Evolutionary conservation across 495 filamentous ascomycete genomes (phyloP), one percentile per base, ranked within the genome.

Genomic region (Alectoria sarmentosa): DNA sequence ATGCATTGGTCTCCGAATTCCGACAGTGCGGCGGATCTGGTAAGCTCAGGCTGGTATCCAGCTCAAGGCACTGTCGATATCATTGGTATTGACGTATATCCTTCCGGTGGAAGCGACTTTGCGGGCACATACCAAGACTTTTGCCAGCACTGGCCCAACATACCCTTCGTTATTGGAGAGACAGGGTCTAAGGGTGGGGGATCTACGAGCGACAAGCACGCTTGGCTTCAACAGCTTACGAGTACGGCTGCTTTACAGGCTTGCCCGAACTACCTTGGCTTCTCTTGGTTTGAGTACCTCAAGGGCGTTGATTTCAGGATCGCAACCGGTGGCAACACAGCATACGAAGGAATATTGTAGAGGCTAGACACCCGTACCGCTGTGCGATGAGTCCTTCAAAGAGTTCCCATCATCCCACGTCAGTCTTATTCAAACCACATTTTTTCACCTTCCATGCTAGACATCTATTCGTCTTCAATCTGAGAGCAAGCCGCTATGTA

Each of bases 271-370:
- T 67, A 67, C 62, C 19, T 67, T 23, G 68, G 68, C 21, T 70
- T 70, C 19, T 65, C 62, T 10, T 70, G 65, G 65, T 67, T 70
- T 41, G 68, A 69, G 42, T 69, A 69, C 54, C n/a, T 63, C 19
- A 69, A 69, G 58, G 68, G 58, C 7, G 48, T 32, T 10, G 65
- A 69, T 26, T 69, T 62, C 44, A 67, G 65, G n/a, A 62, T 67
- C 17, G 68, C 62, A 28, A 64, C 67, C 15, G 61, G 46, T 13
- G 67, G 61, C 5, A 58, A 66, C n/a, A 64, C 30, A 30, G 55
- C 57, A 32, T 30, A 21, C 4, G 13, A 34, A 23, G 55, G 30
- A 17, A 34, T 65, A 2, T 46, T 65, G 41, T 52, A 54, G 15
- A 32, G 15, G 49, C 15, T 32, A 19, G 49, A 32, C 2, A 28